Evolutionary conservation across 441 rosid species (phyloP).

Genomic region (Populus hybrid): DNA sequence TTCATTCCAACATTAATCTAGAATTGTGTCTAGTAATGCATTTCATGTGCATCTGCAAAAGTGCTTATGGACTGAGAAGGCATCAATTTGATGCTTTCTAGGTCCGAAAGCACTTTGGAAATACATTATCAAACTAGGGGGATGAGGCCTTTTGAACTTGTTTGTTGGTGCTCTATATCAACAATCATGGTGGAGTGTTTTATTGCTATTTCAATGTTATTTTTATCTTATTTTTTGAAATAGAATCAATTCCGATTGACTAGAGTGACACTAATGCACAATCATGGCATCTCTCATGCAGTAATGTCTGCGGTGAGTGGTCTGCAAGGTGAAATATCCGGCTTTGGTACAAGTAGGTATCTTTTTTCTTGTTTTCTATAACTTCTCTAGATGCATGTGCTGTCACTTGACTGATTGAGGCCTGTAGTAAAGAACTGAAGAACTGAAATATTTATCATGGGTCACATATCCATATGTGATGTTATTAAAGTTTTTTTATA

Average conservation of each 20-base stretch:
- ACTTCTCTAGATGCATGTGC: not conserved
- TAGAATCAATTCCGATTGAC: not conserved
- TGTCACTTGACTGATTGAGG: not conserved
- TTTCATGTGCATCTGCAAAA: not conserved
- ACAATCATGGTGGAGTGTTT: not conserved
- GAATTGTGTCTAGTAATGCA: not conserved
- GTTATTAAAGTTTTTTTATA: not conserved
- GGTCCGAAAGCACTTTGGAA: not conserved
- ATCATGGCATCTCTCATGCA: constrained; percentile 35
- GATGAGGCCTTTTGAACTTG: not conserved
- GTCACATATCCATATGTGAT: not conserved
- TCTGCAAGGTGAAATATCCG: constrained; percentile 66
- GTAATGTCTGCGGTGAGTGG: constrained; percentile 99
- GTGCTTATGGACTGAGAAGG: not conserved
- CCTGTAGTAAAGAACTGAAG: not conserved
- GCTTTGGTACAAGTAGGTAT: constrained; percentile 73
- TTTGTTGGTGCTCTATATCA: not conserved
- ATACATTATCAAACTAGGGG: not conserved
- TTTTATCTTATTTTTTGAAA: constrained; percentile 5
- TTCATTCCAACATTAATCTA: not conserved
- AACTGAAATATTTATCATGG: not conserved
- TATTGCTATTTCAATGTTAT: not conserved
- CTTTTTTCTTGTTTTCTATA: constrained; percentile 18
- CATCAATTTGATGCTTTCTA: not conserved
- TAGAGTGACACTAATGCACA: constrained; percentile 6